Conservation (phyloP, 306 rosid species). For the Quercus dentata region DNA sequence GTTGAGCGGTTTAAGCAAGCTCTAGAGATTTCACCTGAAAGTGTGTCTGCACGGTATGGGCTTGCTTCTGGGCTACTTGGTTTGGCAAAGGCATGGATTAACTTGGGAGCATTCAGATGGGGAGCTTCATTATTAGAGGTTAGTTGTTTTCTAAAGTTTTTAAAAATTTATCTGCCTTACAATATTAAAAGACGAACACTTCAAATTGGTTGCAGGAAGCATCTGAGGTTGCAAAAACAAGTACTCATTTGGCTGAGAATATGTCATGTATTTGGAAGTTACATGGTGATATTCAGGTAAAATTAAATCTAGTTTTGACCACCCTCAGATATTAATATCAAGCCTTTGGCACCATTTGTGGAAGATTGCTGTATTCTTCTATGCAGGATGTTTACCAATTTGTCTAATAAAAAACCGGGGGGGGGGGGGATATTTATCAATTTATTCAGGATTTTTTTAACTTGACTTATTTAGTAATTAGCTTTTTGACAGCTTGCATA, state of each 20-base stretch:
- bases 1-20: conserved; percentile 82
- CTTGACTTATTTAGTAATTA: conserved; percentile 15
- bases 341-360: background rate
- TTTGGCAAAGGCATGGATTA: conserved; percentile 69
- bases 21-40: conserved; percentile 58
- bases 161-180: conserved; percentile 11
- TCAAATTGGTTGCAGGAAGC: conserved; percentile 73
- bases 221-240: conserved; percentile 48
- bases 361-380: background rate
- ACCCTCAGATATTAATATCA: background rate
- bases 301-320: background rate
- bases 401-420: background rate
- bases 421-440: no score
- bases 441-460: background rate
- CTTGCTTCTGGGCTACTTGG: conserved; percentile 85
- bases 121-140: conserved; percentile 79
- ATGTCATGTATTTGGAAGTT: conserved; percentile 79
- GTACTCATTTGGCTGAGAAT: conserved; percentile 60
- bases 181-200: conserved; percentile 11
- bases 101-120: conserved; percentile 81
- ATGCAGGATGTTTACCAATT: background rate
- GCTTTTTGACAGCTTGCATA: conserved; percentile 58
- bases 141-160: conserved; percentile 21
- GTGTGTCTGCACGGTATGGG: conserved; percentile 77
- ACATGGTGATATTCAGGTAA: conserved; percentile 86